Evolutionary conservation across 2,329 filamentous ascomycete genomes (phyloP).

Genomic region (Neofusicoccum kwambonambiense): DNA sequence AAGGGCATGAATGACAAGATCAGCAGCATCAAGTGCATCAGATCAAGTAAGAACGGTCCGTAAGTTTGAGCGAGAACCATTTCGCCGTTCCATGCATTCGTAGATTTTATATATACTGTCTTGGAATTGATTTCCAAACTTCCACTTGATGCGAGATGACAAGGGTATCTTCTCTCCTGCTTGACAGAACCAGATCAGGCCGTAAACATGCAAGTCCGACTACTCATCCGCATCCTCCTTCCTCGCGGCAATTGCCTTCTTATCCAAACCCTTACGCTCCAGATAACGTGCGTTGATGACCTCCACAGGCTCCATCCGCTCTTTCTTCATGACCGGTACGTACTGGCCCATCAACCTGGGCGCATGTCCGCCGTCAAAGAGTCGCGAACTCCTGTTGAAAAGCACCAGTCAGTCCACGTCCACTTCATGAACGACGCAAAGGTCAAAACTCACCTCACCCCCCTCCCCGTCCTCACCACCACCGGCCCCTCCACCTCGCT

Average conservation of each 20-base stretch:
- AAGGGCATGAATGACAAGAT: background rate
- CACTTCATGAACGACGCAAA: no score
- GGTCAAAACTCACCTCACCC: background rate
- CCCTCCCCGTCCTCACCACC: background rate
- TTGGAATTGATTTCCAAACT: no score
- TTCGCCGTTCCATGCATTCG: background rate
- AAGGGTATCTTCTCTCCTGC: background rate
- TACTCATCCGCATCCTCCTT: conserved; percentile 9
- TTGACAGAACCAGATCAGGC: background rate
- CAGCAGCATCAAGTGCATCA: conserved; percentile 1
- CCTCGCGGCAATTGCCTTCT: background rate
- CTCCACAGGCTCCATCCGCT: conserved; percentile 58
- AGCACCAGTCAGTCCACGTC: background rate
- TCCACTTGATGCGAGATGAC: background rate
- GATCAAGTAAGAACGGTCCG: background rate
- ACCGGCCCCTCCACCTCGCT: conserved; percentile 7
- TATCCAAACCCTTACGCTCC: conserved; percentile 47
- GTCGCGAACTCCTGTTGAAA: conserved; percentile 43
- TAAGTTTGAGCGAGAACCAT: background rate
- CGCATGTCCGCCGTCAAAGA: conserved; percentile 60
- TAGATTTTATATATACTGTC: background rate
- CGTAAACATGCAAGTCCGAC: background rate
- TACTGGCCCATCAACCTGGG: conserved; percentile 58
- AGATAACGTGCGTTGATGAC: conserved; percentile 62
- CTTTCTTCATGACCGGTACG: conserved; percentile 55